phyloP scores from a whole-genome alignment of 352 stramenopile genomes.

The Globisporangium cylindrosporum region DNA sequence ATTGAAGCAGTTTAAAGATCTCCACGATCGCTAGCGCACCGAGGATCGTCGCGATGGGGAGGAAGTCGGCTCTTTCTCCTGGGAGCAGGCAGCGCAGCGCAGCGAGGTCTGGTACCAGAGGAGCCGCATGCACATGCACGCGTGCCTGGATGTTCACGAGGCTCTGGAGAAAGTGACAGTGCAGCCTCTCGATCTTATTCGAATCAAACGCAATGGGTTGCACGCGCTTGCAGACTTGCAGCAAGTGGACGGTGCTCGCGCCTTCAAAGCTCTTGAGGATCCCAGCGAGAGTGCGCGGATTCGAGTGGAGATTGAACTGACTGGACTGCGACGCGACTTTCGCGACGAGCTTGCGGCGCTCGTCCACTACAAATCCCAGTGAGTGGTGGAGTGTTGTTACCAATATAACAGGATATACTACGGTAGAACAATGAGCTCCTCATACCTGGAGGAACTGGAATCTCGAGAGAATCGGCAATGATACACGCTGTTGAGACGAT shows the following conservation, averaged over 20 bases:
- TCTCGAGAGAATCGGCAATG: slow-evolving; percentile 25
- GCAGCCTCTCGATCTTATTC: slow-evolving; percentile 12
- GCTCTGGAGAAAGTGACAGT: slow-evolving; percentile 32
- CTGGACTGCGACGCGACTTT: not conserved
- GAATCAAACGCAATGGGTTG: slow-evolving; percentile 15
- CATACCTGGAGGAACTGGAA: slow-evolving; percentile 27
- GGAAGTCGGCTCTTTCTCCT: slow-evolving; percentile 16
- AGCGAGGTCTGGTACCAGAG: slow-evolving; percentile 20
- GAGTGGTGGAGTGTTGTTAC: too few species aligned
- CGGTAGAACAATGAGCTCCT: not conserved
- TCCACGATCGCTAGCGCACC: slow-evolving; percentile 27
- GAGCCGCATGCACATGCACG: not conserved
- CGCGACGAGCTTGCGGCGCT: slow-evolving; percentile 5
- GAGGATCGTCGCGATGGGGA: slow-evolving; percentile 25
- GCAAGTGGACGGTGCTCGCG: slow-evolving; percentile 9
- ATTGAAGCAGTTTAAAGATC: slow-evolving; percentile 22
- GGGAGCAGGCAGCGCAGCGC: slow-evolving; percentile 22
- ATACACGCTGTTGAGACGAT: slow-evolving; percentile 29
- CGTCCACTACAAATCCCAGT: not conserved
- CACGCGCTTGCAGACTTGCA: slow-evolving; percentile 13
- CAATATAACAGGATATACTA: not conserved
- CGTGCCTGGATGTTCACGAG: slow-evolving; percentile 26
- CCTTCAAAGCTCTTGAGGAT: slow-evolving; percentile 21
- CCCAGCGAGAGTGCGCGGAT: slow-evolving; percentile 13
- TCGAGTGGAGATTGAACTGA: slow-evolving; percentile 24